Percentiles rank a stretch among this genome's conserved stretches.
These are phyloP conservation scores for Populus simonii DNA, from an alignment of 345 rosid genomes.

Conservation along the genomic window DNA sequence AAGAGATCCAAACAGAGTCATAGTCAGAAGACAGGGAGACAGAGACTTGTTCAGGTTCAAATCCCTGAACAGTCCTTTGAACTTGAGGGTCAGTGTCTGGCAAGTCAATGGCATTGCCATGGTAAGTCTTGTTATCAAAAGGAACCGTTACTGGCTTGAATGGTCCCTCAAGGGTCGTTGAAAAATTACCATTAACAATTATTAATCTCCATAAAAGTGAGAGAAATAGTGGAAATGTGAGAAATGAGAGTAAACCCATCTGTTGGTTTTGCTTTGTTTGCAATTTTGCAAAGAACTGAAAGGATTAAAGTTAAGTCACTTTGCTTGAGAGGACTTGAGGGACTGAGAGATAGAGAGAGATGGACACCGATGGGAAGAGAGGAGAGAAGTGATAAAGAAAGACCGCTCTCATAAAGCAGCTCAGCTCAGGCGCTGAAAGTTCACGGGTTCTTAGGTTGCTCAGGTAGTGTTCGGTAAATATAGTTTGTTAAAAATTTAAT, in stretches of 20 bases:
- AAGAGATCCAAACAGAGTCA: conserved; percentile 78
- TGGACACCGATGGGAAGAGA: background rate
- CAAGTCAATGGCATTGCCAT: conserved; percentile 60
- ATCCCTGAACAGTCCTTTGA: conserved; percentile 34
- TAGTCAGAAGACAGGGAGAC: conserved; percentile 66
- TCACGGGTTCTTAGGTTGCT: background rate
- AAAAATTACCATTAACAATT: conserved; percentile 25
- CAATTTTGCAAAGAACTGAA: background rate
- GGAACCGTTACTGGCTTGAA: conserved; percentile 66
- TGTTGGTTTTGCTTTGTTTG: background rate
- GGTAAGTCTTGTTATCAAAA: conserved; percentile 42
- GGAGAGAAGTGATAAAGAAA: too few relatives aligned
- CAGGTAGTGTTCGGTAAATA: too few relatives aligned
- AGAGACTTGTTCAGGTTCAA: conserved; percentile 69
- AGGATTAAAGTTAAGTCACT: background rate
- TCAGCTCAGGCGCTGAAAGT: background rate
- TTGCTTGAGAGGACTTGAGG: background rate
- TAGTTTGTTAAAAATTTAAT: too few relatives aligned
- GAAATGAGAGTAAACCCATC: conserved; percentile 1
- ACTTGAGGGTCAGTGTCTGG: conserved; percentile 62
- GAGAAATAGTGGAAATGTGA: conserved; percentile 2
- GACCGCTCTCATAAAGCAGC: too few relatives aligned
- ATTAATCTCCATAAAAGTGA: background rate
- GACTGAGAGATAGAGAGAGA: background rate
- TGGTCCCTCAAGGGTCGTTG: conserved; percentile 75